Conservation (phyloP, 2,329 filamentous ascomycete species). For the Trichoderma lentiforme region DNA sequence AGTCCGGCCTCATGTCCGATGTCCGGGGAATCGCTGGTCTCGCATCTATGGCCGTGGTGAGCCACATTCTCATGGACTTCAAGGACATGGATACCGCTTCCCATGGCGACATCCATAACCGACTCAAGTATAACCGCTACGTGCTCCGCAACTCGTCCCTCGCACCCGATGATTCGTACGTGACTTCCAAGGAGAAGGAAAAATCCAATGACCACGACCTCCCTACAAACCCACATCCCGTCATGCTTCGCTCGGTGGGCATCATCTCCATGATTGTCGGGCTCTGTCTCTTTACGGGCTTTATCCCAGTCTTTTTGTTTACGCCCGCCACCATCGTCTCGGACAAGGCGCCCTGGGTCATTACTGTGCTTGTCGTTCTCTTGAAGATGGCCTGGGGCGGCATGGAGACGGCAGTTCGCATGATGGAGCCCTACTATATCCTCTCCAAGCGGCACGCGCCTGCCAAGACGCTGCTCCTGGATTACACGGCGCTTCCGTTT, state of each 20-base stretch:
- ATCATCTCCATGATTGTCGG: conserved; percentile 59
- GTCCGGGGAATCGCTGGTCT: conserved; percentile 71
- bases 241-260: conserved; percentile 62
- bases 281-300: conserved; percentile 52
- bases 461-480: conserved; percentile 62
- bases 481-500: conserved; percentile 71
- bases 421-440: conserved; percentile 73
- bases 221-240: conserved; percentile 61
- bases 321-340: conserved; percentile 52
- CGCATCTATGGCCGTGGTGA: conserved; percentile 71
- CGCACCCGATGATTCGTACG: conserved; percentile 58
- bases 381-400: conserved; percentile 68
- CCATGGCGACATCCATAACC: conserved; percentile 64
- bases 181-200: conserved; percentile 42
- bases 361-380: conserved; percentile 62
- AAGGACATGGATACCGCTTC: conserved; percentile 66
- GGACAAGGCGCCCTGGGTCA: conserved; percentile 60
- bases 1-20: conserved; percentile 64
- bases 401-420: conserved; percentile 65
- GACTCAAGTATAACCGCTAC: conserved; percentile 64
- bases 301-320: conserved; percentile 63
- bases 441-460: conserved; percentile 64
- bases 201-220: conserved; percentile 48
- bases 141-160: conserved; percentile 68
- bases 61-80: conserved; percentile 72